phyloP scores from a whole-genome alignment of 768 basidiomycete species.

The Kwoniella sp. region DNA sequence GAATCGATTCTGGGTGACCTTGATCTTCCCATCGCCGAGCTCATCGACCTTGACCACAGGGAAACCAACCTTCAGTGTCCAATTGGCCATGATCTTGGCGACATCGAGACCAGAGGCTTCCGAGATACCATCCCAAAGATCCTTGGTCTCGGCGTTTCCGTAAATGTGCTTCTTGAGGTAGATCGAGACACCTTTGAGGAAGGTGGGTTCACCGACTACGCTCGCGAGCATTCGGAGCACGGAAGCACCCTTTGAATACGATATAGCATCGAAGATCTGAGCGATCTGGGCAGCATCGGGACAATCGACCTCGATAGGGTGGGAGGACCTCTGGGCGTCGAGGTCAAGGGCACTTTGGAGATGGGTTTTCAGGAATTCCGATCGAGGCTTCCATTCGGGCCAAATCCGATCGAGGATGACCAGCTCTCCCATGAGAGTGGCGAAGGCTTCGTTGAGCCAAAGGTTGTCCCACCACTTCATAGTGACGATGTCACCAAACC shows the following conservation, averaged over 20 bases:
- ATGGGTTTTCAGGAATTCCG: conserved; percentile 77
- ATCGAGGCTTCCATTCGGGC: conserved; percentile 83
- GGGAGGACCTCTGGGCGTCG: conserved; percentile 83
- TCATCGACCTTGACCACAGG: conserved; percentile 88
- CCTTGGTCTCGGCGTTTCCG: conserved; percentile 77
- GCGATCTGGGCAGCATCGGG: conserved; percentile 83
- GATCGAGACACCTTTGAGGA: conserved; percentile 83
- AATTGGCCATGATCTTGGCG: conserved; percentile 81
- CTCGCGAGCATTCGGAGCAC: conserved; percentile 93
- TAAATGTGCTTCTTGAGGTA: conserved; percentile 89
- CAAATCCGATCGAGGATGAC: conserved; percentile 69
- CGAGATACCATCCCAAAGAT: conserved; percentile 84
- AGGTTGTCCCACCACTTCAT: conserved; percentile 66
- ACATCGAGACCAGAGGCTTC: conserved; percentile 73
- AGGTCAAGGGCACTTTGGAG: conserved; percentile 75
- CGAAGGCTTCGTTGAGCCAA: conserved; percentile 66
- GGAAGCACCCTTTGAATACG: conserved; percentile 69
- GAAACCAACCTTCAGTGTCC: conserved; percentile 87
- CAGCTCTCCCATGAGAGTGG: conserved; percentile 87
- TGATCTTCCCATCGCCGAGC: conserved; percentile 66
- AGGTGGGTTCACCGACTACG: conserved; percentile 83
- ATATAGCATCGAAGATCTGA: conserved; percentile 85
- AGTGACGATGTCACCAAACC: conserved; percentile 92
- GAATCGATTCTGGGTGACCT: conserved; percentile 87
- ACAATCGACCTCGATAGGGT: conserved; percentile 89